Evolutionary conservation across 768 basidiomycete genomes (phyloP).

Genomic region (Tylopilus sp.): DNA sequence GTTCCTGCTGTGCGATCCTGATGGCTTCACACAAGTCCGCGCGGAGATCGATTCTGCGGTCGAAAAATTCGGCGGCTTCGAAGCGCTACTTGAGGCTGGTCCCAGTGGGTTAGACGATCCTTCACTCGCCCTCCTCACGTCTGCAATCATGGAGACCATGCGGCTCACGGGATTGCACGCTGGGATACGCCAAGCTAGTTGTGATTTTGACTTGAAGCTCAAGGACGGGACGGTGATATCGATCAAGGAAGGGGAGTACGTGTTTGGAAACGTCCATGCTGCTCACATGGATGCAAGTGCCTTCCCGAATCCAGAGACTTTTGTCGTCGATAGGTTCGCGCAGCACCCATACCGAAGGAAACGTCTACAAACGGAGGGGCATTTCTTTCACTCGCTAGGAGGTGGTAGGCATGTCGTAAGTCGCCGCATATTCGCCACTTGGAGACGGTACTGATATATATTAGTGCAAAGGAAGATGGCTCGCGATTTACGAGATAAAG

Average conservation of each 20-base stretch:
- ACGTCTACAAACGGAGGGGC: conserved; percentile 8
- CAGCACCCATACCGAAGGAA: conserved; percentile 13
- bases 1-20: conserved; percentile 40
- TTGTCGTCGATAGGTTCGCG: conserved; percentile 21
- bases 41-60: conserved; percentile 40
- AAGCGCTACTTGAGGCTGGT: conserved; percentile 7
- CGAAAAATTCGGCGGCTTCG: conserved; percentile 9
- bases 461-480: conserved; percentile 26
- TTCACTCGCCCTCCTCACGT: conserved; percentile 20
- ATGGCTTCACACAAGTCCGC: conserved; percentile 43
- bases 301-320: conserved; percentile 13
- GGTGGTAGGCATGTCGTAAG: conserved; percentile 20
- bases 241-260: conserved; percentile 20
- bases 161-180: conserved; percentile 18
- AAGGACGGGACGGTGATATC: conserved; percentile 3
- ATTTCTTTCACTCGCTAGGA: conserved; percentile 15
- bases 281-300: conserved; percentile 15
- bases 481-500: conserved; percentile 24
- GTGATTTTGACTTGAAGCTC: conserved; percentile 17
- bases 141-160: conserved; percentile 27
- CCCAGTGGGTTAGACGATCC: conserved; percentile 16
- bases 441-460: not conserved
- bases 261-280: conserved; percentile 17
- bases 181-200: conserved; percentile 13
- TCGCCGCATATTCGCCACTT: not conserved